Percentiles rank a stretch among this genome's conserved stretches.
phyloP scores from a whole-genome alignment of 345 rosid species.

The Salix caprea region DNA sequence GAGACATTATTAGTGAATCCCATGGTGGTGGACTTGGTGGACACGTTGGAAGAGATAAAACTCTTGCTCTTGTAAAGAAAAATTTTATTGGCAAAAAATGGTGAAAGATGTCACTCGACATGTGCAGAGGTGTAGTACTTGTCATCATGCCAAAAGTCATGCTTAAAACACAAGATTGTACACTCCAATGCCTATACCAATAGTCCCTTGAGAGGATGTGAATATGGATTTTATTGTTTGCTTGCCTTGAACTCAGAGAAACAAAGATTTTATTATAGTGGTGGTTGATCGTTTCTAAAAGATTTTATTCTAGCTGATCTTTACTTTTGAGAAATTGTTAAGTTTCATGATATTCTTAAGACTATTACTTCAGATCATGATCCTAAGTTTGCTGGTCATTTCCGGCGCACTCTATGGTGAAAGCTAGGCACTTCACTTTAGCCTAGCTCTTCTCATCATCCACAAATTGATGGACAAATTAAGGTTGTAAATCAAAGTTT shows the following conservation, averaged over 20 bases:
- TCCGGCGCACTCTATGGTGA: no score
- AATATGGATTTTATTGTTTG: slow-evolving; percentile 1
- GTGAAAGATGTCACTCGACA: not conserved
- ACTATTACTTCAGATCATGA: no score
- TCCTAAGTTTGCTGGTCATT: no score
- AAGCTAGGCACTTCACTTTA: no score
- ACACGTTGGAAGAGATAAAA: not conserved
- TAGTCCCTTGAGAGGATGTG: not conserved
- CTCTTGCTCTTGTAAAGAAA: not conserved
- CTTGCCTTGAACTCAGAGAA: not conserved
- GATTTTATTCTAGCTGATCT: no score
- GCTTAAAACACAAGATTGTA: not conserved
- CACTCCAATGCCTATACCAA: not conserved
- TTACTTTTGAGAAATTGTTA: no score
- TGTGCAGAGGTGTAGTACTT: not conserved
- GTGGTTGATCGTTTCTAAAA: not conserved
- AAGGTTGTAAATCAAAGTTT: no score
- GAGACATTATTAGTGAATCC: not conserved
- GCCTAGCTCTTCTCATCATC: no score
- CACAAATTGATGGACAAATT: no score
- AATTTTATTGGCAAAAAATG: not conserved
- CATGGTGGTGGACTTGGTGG: not conserved
- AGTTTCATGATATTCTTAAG: no score
- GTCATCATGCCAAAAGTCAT: not conserved
- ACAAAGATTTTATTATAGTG: not conserved